A percentile compares a stretch with the other conserved stretches of the same genome.
phyloP scores from a whole-genome alignment of 805 yeast genomes.

The Sungouiozyma ichnusensis region DNA sequence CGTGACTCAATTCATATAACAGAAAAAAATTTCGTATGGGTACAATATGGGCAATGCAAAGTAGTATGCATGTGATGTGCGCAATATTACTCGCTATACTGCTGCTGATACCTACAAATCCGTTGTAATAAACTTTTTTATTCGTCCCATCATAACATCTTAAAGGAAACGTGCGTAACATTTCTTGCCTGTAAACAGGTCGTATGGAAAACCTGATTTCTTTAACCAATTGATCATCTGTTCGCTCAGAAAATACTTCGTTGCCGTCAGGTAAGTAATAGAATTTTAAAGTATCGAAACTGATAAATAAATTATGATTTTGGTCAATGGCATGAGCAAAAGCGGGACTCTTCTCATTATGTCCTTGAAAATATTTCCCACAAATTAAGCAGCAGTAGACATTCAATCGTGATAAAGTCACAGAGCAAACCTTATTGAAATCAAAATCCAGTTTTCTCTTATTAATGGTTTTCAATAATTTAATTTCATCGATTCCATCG shows the following conservation, averaged over 20 bases:
- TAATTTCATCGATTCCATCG: background rate
- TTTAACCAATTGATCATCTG: slow-evolving; percentile 25
- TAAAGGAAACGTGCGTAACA: slow-evolving; percentile 28
- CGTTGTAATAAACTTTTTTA: slow-evolving; percentile 42
- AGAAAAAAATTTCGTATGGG: slow-evolving; percentile 40
- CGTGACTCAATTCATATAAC: slow-evolving; percentile 9
- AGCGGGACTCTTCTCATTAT: slow-evolving; percentile 54
- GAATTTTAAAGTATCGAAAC: slow-evolving; percentile 37
- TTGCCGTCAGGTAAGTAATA: slow-evolving; percentile 52
- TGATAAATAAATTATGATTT: slow-evolving; percentile 56
- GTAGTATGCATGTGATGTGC: slow-evolving; percentile 49
- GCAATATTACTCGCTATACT: slow-evolving; percentile 34
- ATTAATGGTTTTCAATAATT: slow-evolving; percentile 9
- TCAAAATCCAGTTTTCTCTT: slow-evolving; percentile 47
- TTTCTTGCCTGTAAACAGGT: slow-evolving; percentile 37
- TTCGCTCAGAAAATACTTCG: slow-evolving; percentile 7
- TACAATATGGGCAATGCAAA: slow-evolving; percentile 42
- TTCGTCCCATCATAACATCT: slow-evolving; percentile 34
- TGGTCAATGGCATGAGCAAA: slow-evolving; percentile 59
- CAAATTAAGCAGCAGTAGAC: slow-evolving; percentile 66
- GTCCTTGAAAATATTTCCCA: slow-evolving; percentile 64
- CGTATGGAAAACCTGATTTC: slow-evolving; percentile 44
- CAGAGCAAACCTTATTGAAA: slow-evolving; percentile 53
- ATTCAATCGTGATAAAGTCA: slow-evolving; percentile 48
- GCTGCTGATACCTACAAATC: slow-evolving; percentile 57